These are phyloP conservation scores for Pigoraptor vietnamica DNA, from an alignment of 78 protist species.

Conservation along the genomic window DNA sequence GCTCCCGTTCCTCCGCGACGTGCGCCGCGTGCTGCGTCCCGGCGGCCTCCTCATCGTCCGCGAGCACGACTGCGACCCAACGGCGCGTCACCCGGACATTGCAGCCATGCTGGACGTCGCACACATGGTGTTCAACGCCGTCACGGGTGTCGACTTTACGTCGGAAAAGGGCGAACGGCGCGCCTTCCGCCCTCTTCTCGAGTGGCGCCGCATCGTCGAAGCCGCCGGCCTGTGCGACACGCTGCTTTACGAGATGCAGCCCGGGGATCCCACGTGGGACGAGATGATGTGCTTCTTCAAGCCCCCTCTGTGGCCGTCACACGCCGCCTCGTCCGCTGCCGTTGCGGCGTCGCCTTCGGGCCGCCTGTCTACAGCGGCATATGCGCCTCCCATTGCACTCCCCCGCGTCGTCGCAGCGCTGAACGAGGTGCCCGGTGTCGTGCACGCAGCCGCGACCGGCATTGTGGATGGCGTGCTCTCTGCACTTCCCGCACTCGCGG, in stretches of 20 bases:
- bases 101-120: conserved; percentile 43
- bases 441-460: not conserved
- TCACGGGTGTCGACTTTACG: conserved; percentile 25
- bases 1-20: conserved; percentile 8
- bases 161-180: conserved; percentile 21
- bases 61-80: conserved; percentile 32
- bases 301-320: conserved; percentile 3
- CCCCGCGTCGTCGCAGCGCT: not conserved
- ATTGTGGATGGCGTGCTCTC: not conserved
- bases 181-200: conserved; percentile 36
- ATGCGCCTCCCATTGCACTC: not conserved
- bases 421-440: not conserved
- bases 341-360: too few species aligned
- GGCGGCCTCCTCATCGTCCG: conserved; percentile 46
- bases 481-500: not conserved
- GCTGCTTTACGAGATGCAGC: conserved; percentile 36
- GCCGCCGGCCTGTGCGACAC: conserved; percentile 26
- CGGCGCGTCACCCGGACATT: not conserved
- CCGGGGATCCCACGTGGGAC: conserved; percentile 44
- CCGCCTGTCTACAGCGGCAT: too few species aligned
- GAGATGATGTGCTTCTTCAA: conserved; percentile 49
- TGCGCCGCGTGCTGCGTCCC: conserved; percentile 29
- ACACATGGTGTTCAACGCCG: conserved; percentile 43
- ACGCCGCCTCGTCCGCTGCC: too few species aligned
- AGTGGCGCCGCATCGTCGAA: conserved; percentile 31